Conservation (phyloP, 805 yeast species). For the Osmozyma mogii region DNA sequence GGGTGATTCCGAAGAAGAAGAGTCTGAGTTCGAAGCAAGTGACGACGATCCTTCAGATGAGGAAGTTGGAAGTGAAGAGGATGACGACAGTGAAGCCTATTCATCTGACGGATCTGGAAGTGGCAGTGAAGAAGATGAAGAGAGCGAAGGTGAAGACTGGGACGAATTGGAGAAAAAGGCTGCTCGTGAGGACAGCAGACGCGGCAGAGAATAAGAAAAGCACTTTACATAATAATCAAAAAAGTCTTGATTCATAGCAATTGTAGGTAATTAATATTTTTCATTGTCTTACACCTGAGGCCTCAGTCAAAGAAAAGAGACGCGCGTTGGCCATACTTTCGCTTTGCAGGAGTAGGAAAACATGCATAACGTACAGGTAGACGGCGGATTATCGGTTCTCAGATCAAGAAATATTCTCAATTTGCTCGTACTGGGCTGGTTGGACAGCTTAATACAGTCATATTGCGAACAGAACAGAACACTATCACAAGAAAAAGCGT, state of each 20-base stretch:
- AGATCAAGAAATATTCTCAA: too few species aligned
- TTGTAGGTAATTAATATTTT: too few species aligned
- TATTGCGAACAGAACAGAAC: too few species aligned
- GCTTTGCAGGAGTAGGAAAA: too few species aligned
- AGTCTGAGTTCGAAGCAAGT: slow-evolving; percentile 59
- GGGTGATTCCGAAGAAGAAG: slow-evolving; percentile 59
- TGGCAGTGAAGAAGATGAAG: slow-evolving; percentile 27
- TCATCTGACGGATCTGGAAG: slow-evolving; percentile 31
- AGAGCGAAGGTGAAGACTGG: slow-evolving; percentile 43
- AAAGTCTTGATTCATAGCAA: background rate
- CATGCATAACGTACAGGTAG: too few species aligned
- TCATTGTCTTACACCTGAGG: too few species aligned
- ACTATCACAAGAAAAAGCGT: too few species aligned
- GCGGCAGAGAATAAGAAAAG: slow-evolving; percentile 11
- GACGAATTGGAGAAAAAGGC: slow-evolving; percentile 57
- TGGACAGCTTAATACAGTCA: too few species aligned
- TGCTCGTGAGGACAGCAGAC: slow-evolving; percentile 34
- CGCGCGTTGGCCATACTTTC: too few species aligned
- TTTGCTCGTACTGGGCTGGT: too few species aligned
- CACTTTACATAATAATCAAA: background rate
- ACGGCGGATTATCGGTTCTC: too few species aligned
- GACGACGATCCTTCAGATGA: slow-evolving; percentile 58
- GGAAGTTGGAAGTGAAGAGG: slow-evolving; percentile 44
- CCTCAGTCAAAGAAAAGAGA: too few species aligned
- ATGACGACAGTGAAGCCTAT: slow-evolving; percentile 30